Percentiles rank a stretch among this genome's conserved stretches.
phyloP scores from a whole-genome alignment of 441 rosid species.

The Monsonia emarginata region DNA sequence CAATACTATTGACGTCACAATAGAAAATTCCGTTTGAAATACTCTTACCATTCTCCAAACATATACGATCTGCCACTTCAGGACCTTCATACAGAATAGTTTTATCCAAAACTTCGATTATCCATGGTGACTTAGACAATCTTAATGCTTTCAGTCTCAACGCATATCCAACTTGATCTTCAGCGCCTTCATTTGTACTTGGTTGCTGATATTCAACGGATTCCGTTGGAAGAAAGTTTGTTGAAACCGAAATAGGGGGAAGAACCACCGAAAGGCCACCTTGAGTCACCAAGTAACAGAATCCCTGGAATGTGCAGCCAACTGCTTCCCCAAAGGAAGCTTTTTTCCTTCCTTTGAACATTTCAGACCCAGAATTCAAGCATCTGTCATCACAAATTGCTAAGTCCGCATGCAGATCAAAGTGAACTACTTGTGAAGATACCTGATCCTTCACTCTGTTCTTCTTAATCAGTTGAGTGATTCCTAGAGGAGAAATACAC shows the following conservation, averaged over 20 bases:
- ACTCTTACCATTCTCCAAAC: constrained; percentile 76
- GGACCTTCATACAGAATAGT: constrained; percentile 80
- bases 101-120: constrained; percentile 78
- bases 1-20: background rate
- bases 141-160: constrained; percentile 27
- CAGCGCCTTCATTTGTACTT: constrained; percentile 21
- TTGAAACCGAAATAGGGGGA: constrained; percentile 59
- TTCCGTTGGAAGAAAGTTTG: constrained; percentile 45
- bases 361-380: constrained; percentile 32
- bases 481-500: constrained; percentile 73
- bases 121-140: constrained; percentile 50
- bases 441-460: constrained; percentile 22
- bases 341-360: constrained; percentile 34
- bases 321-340: constrained; percentile 51
- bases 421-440: constrained; percentile 42
- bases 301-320: constrained; percentile 82
- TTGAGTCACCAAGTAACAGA: constrained; percentile 69
- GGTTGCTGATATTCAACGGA: constrained; percentile 48
- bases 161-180: constrained; percentile 22
- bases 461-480: constrained; percentile 64
- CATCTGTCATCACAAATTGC: constrained; percentile 45
- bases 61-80: constrained; percentile 68
- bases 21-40: background rate
- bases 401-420: constrained; percentile 39
- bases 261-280: constrained; percentile 81